Evolutionary conservation across 495 filamentous ascomycete genomes (phyloP), one percentile per base, ranked within the genome.

Genomic region (Penicillium lagena): DNA sequence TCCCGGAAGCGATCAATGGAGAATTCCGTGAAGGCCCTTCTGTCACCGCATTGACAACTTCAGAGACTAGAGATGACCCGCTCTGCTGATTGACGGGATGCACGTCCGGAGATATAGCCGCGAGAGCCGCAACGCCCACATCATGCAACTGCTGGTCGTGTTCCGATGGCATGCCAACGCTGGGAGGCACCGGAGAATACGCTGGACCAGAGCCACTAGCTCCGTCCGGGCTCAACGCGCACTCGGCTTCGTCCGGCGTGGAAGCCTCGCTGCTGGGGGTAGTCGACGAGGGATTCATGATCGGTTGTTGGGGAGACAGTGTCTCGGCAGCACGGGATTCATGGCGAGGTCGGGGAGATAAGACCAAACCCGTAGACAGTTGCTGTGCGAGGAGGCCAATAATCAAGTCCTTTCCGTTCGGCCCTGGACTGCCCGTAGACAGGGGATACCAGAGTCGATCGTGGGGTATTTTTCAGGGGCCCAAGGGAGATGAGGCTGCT

Each of bases 21-120:
- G 32, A 34, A 34, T 34, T 10, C 10, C 32, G 15, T 1, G 44
- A 37, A 6, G 51, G 40, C 22, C 40, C 30, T 4, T 42, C 45
- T 2, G 51, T 54, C 8, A 66, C 55, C 7, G 66, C 66, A 31
- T 61, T 58, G 2, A 69, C 63, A 8, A 66, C 53, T 35, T 65
- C 59, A 4, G 58, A 53, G 1, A 58, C 54, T 2, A 59, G 10
- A 12, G 53, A 49, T 0, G 59, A 50, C 14, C 37, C 32, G 39
- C 46, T 54, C 31, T 50, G 46, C 7, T 47, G 41, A 32, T 50
- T 51, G 11, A 59, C 43, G 12, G 51, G 40, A 28, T 51, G 50
- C 7, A 64, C 56, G 38, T 64, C 62, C 6, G 63, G 63, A 12
- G 63, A 55, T 8, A 70, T 57, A 7, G 67, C 58, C 44, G 66